phyloP scores from a whole-genome alignment of 176 grass and related monocot genomes.

The Coix lacrymajobi region DNA sequence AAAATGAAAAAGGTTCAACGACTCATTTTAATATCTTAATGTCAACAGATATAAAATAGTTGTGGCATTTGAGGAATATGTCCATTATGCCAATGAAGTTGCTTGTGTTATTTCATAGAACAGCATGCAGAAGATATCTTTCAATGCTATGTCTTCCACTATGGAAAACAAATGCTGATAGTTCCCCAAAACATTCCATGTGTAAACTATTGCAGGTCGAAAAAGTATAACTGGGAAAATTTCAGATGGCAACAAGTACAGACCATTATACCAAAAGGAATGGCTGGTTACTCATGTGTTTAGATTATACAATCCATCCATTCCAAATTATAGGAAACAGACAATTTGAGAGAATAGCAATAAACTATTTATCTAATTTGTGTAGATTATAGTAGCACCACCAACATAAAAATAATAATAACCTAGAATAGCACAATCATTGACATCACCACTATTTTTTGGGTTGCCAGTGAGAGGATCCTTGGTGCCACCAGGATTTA shows the following conservation, averaged over 20 bases:
- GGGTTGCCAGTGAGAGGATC: too few species aligned
- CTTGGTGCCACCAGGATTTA: too few species aligned
- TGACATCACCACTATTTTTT: too few species aligned
- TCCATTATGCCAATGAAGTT: not conserved
- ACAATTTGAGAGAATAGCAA: too few species aligned
- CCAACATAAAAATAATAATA: too few species aligned
- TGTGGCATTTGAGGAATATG: not conserved
- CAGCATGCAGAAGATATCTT: not conserved
- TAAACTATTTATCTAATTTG: too few species aligned
- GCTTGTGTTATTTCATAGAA: not conserved
- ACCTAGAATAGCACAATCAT: too few species aligned
- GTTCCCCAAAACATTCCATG: not conserved
- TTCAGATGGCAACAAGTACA: not conserved
- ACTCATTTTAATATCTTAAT: not conserved
- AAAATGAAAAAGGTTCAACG: not conserved
- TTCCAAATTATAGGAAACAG: too few species aligned
- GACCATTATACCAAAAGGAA: not conserved
- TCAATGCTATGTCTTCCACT: not conserved
- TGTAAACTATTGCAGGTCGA: not conserved
- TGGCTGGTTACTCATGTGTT: not conserved
- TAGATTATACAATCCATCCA: not conserved
- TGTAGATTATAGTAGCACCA: too few species aligned
- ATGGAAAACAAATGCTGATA: not conserved
- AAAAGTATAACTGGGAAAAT: not conserved
- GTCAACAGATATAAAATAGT: not conserved